These are phyloP conservation scores for Auricularia heimuer DNA, from an alignment of 768 basidiomycete genomes.

Conservation along the genomic window DNA sequence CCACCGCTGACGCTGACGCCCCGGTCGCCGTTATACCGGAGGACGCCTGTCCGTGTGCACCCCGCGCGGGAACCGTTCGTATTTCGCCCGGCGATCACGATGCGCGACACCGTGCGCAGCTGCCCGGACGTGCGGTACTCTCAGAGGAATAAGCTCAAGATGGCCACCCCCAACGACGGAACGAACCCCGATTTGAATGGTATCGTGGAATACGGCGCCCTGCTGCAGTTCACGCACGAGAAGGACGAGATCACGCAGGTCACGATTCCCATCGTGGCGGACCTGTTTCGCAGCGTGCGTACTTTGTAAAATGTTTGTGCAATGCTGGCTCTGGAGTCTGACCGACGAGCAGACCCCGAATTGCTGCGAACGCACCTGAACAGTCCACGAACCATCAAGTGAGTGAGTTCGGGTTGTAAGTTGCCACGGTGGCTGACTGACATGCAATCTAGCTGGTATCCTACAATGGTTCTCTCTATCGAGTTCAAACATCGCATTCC, in stretches of 20 bases:
- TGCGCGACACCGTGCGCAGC: background rate
- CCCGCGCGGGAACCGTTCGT: background rate
- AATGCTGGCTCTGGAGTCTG: no score
- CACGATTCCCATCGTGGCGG: background rate
- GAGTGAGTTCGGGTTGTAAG: background rate
- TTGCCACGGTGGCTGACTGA: no score
- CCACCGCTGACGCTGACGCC: background rate
- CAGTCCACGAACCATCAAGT: background rate
- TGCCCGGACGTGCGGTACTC: background rate
- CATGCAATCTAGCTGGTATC: conserved; percentile 39
- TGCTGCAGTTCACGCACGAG: background rate
- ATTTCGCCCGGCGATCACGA: background rate
- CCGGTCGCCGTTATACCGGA: background rate
- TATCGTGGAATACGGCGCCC: background rate
- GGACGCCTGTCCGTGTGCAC: background rate
- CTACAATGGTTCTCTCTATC: conserved; percentile 49
- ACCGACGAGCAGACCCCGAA: background rate
- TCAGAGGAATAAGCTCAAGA: background rate
- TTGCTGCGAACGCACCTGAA: background rate
- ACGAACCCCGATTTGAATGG: background rate
- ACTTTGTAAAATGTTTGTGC: no score
- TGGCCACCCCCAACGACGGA: background rate
- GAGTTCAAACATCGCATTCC: conserved; percentile 59
- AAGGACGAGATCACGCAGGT: background rate
- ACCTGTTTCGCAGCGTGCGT: background rate